Percentiles rank a stretch among this genome's conserved stretches.
These are phyloP conservation scores for Hibiscus tridactylites DNA, from an alignment of 345 rosid genomes.

Conservation along the genomic window DNA sequence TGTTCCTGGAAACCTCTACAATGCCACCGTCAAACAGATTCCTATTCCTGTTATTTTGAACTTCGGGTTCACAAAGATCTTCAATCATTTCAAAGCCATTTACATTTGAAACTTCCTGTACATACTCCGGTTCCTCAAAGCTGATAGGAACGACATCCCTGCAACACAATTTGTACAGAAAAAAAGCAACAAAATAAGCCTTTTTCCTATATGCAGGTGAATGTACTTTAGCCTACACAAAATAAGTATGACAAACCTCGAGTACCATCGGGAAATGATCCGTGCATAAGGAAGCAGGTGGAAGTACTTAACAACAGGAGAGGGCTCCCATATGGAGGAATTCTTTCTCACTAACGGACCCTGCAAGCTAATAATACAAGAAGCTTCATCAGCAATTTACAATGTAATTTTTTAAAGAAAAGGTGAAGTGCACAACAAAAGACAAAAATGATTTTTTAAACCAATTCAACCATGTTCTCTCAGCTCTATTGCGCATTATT, in stretches of 20 bases:
- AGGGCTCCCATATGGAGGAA: slow-evolving; percentile 27
- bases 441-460: neutral
- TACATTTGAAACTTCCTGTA: neutral
- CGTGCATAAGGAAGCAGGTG: slow-evolving; percentile 48
- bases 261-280: slow-evolving; percentile 38
- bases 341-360: slow-evolving; percentile 39
- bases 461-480: neutral
- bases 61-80: slow-evolving; percentile 10
- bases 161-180: neutral
- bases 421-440: neutral
- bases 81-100: slow-evolving; percentile 2
- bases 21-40: neutral
- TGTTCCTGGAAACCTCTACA: slow-evolving; percentile 6
- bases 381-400: neutral
- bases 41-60: neutral
- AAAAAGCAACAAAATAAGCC: neutral
- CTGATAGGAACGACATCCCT: slow-evolving; percentile 12
- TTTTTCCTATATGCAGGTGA: neutral
- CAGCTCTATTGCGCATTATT: neutral
- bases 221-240: neutral
- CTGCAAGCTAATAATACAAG: slow-evolving; percentile 34
- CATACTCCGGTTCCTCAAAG: slow-evolving; percentile 8
- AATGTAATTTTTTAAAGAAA: neutral
- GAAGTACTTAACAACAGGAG: slow-evolving; percentile 39
- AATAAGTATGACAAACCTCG: slow-evolving; percentile 29